These are phyloP conservation scores for Polychaeton citri DNA, from an alignment of 2,329 filamentous ascomycete genomes.

Conservation along the genomic window DNA sequence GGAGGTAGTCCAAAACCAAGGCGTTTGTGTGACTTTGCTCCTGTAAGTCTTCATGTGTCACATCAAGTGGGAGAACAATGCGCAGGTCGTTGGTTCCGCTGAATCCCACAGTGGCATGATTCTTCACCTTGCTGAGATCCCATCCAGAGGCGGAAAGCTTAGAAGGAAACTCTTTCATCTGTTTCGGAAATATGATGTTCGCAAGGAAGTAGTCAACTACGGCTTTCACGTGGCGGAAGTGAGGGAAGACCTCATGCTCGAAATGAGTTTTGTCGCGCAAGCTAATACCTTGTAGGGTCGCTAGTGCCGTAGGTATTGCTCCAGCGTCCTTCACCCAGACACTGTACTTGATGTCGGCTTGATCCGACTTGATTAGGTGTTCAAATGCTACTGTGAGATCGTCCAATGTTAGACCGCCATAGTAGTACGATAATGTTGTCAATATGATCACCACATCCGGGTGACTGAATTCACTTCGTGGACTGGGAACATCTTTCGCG, in stretches of 20 bases:
- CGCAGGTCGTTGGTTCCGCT: slow-evolving; percentile 58
- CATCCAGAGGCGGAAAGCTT: slow-evolving; percentile 55
- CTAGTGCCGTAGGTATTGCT: slow-evolving; percentile 7
- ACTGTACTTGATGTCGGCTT: slow-evolving; percentile 14
- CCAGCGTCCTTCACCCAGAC: slow-evolving; percentile 9
- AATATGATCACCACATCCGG: slow-evolving; percentile 53
- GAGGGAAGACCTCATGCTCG: slow-evolving; percentile 19
- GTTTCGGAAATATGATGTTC: slow-evolving; percentile 49
- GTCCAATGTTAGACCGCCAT: slow-evolving; percentile 37
- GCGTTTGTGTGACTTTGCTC: slow-evolving; percentile 52
- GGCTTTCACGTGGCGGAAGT: slow-evolving; percentile 37
- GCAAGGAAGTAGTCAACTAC: slow-evolving; percentile 55
- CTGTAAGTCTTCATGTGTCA: slow-evolving; percentile 47
- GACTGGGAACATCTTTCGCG: slow-evolving; percentile 50
- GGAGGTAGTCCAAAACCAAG: slow-evolving; percentile 45
- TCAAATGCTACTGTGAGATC: slow-evolving; percentile 29
- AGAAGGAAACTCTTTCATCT: slow-evolving; percentile 50
- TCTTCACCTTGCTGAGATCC: slow-evolving; percentile 44
- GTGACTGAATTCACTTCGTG: slow-evolving; percentile 54
- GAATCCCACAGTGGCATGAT: slow-evolving; percentile 52
- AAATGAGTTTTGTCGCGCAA: slow-evolving; percentile 13
- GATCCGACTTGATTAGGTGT: slow-evolving; percentile 11
- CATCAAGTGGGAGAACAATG: slow-evolving; percentile 45
- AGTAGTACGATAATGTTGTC: slow-evolving; percentile 56
- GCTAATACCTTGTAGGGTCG: slow-evolving; percentile 13